These are phyloP conservation scores for Medicago arabica DNA, from an alignment of 306 rosid species.

Conservation along the genomic window DNA sequence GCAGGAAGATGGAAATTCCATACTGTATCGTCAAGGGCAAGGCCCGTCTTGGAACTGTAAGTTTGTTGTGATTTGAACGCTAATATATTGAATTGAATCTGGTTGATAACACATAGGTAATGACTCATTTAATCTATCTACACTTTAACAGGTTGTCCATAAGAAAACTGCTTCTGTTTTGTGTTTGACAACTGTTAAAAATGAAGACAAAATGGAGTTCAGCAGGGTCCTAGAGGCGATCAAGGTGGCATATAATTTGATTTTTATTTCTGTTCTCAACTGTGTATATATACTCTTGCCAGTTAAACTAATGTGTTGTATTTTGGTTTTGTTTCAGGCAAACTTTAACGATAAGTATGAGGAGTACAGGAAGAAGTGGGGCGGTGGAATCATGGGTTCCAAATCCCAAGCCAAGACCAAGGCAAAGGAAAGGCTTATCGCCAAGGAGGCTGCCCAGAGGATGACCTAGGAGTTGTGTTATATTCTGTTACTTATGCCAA, in stretches of 20 bases:
- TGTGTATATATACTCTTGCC: neutral
- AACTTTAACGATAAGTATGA: slow-evolving; percentile 89
- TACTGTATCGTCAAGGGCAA: slow-evolving; percentile 93
- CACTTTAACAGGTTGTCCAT: slow-evolving; percentile 63
- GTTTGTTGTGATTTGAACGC: neutral
- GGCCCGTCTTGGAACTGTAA: slow-evolving; percentile 80
- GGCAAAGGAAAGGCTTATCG: slow-evolving; percentile 75
- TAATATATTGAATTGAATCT: neutral
- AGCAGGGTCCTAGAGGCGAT: slow-evolving; percentile 77
- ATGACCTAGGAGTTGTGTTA: slow-evolving; percentile 45
- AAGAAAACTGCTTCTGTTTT: slow-evolving; percentile 80
- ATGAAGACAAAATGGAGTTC: slow-evolving; percentile 82
- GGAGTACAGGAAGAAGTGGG: slow-evolving; percentile 84
- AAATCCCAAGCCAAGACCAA: slow-evolving; percentile 82
- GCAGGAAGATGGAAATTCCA: slow-evolving; percentile 91
- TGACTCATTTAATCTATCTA: neutral
- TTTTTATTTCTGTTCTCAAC: neutral
- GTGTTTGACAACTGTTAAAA: slow-evolving; percentile 84
- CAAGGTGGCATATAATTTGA: slow-evolving; percentile 52
- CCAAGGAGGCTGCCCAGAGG: slow-evolving; percentile 88
- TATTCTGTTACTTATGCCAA: slow-evolving; percentile 6
- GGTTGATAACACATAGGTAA: too few species aligned
- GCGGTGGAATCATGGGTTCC: slow-evolving; percentile 91
- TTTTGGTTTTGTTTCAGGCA: slow-evolving; percentile 50
- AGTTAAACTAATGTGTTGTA: neutral